These are phyloP conservation scores for Pichia thaimueangensis DNA, from an alignment of 805 yeast genomes.

Conservation along the genomic window DNA sequence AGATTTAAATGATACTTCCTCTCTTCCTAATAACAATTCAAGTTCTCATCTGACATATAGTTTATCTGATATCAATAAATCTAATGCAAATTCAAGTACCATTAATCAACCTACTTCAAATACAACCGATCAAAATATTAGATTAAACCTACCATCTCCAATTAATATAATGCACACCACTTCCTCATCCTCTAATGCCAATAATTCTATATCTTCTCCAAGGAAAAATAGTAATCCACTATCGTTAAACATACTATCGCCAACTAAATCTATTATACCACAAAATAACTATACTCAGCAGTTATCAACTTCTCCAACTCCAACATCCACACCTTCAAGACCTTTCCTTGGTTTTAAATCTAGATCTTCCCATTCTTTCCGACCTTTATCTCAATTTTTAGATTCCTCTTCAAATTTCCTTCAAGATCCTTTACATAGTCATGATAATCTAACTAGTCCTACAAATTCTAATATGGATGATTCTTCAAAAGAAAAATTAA, in stretches of 20 bases:
- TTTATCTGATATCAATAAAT: background rate
- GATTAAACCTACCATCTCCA: too few species aligned
- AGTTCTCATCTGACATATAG: background rate
- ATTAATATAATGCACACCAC: too few species aligned
- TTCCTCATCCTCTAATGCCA: too few species aligned
- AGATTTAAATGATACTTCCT: background rate
- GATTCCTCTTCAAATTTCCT: slow-evolving; percentile 20
- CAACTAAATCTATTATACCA: slow-evolving; percentile 2
- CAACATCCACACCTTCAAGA: too few species aligned
- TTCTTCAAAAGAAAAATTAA: slow-evolving; percentile 20
- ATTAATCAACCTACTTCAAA: too few species aligned
- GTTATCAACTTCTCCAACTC: slow-evolving; percentile 23
- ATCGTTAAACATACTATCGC: slow-evolving; percentile 6
- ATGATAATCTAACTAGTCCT: background rate
- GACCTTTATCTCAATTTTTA: slow-evolving; percentile 28
- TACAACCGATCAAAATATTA: too few species aligned
- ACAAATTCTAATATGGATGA: background rate
- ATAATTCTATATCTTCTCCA: background rate
- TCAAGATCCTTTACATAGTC: slow-evolving; percentile 11
- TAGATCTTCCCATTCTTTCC: slow-evolving; percentile 40
- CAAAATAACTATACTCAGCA: background rate
- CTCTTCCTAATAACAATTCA: too few species aligned
- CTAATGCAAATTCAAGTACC: background rate
- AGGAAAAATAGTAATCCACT: slow-evolving; percentile 7
- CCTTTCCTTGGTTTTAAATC: slow-evolving; percentile 47